A percentile compares a stretch with the other conserved stretches of the same genome.
These are phyloP conservation scores for Pythium brassicae DNA, from an alignment of 352 stramenopile species.

Conservation along the genomic window DNA sequence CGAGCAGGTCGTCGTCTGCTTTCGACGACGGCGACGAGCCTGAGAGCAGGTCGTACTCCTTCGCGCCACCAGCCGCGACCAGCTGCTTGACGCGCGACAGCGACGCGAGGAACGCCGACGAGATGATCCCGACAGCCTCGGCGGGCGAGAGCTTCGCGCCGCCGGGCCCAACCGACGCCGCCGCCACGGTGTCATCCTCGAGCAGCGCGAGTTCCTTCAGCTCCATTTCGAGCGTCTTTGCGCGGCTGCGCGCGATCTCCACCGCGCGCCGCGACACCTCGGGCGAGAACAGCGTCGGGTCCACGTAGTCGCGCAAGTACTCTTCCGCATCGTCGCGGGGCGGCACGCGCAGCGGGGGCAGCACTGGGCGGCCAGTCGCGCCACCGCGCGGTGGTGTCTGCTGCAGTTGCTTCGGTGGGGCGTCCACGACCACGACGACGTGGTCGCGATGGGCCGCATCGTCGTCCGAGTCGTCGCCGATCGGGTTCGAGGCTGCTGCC, in stretches of 20 bases:
- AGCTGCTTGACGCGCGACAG: constrained; percentile 56
- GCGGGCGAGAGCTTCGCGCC: constrained; percentile 40
- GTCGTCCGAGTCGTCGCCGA: constrained; percentile 21
- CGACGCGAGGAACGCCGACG: constrained; percentile 54
- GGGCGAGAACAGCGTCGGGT: constrained; percentile 75
- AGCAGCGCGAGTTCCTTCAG: constrained; percentile 66
- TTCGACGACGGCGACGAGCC: constrained; percentile 41
- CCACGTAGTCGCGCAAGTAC: constrained; percentile 53
- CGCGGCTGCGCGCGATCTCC: constrained; percentile 76
- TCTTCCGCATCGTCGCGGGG: constrained; percentile 39
- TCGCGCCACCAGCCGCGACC: constrained; percentile 36
- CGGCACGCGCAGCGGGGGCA: constrained; percentile 19
- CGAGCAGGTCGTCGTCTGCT: constrained; percentile 49
- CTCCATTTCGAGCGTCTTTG: constrained; percentile 65
- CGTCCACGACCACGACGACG: constrained; percentile 40
- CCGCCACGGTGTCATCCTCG: constrained; percentile 21
- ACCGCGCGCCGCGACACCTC: constrained; percentile 80
- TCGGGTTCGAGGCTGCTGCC: constrained; percentile 7
- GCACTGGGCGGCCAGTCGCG: constrained; percentile 9
- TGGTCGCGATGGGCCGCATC: constrained; percentile 9
- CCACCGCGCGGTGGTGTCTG: constrained; percentile 8
- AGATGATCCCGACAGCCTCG: constrained; percentile 64
- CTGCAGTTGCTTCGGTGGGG: constrained; percentile 16
- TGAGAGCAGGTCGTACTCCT: constrained; percentile 75
- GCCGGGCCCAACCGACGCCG: background rate